Evolutionary conservation across 148 eudicot species (phyloP).

Genomic region (Fagopyrum homotropicum): DNA sequence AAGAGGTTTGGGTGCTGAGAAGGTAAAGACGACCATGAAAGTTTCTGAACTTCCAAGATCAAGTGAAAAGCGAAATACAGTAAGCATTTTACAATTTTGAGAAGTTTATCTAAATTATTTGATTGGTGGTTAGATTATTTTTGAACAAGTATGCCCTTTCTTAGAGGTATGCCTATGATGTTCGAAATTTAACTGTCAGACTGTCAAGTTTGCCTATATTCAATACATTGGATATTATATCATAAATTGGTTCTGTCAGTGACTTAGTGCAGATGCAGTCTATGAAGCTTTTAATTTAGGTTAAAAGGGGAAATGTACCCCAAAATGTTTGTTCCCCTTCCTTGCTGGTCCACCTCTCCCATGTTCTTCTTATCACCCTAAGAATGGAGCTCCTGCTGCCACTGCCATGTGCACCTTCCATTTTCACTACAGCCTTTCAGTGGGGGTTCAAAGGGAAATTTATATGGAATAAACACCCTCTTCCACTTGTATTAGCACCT

Average conservation of each 20-base stretch:
- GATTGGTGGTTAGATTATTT: background rate
- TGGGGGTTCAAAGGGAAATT: background rate
- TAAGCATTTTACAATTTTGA: slow-evolving; percentile 17
- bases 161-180: background rate
- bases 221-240: background rate
- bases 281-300: background rate
- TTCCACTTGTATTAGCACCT: no score
- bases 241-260: background rate
- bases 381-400: background rate
- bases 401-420: background rate
- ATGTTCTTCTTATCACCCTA: slow-evolving; percentile 3
- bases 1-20: slow-evolving; percentile 79
- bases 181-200: background rate
- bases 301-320: background rate
- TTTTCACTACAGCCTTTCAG: background rate
- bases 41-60: slow-evolving; percentile 15
- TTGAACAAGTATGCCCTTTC: background rate
- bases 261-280: background rate
- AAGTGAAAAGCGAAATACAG: slow-evolving; percentile 23
- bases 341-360: background rate
- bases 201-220: background rate
- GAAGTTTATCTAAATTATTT: background rate
- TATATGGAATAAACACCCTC: no score
- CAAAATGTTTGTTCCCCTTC: background rate
- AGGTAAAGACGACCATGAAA: slow-evolving; percentile 27